Conservation (phyloP, 2,329 filamentous ascomycete species). For the Colletotrichum gloeosporioides region DNA sequence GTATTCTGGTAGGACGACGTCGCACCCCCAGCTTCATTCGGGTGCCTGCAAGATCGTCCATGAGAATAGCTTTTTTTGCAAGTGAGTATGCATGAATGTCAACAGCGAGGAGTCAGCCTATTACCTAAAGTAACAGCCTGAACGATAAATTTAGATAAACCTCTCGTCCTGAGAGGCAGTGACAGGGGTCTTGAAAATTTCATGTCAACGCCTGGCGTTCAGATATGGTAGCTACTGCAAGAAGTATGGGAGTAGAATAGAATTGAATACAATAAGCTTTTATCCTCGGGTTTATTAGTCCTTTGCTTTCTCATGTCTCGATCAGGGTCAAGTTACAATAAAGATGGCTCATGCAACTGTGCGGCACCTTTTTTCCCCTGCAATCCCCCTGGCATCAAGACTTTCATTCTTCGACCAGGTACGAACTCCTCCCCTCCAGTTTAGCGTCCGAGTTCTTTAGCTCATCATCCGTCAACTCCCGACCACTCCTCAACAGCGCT, state of each 20-base stretch:
- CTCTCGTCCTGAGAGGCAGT: background rate
- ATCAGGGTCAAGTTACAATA: background rate
- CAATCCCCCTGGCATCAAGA: background rate
- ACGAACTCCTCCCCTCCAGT: background rate
- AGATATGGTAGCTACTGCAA: background rate
- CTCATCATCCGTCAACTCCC: background rate
- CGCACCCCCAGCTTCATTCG: background rate
- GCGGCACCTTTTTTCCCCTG: background rate
- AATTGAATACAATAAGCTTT: background rate
- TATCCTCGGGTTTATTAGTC: background rate
- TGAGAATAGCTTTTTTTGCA: background rate
- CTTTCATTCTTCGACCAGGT: background rate
- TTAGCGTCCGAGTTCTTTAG: background rate
- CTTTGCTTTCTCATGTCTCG: background rate
- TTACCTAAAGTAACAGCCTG: background rate
- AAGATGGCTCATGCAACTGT: accelerated
- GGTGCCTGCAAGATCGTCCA: background rate
- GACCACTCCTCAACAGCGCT: background rate
- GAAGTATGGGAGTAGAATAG: background rate
- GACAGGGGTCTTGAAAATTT: background rate
- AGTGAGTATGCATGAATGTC: background rate
- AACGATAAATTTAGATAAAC: background rate
- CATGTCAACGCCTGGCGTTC: background rate
- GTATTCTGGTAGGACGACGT: background rate
- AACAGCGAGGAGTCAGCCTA: accelerated